Evolutionary conservation across 352 stramenopile species (phyloP).

Genomic region (Phytophthora quininea): DNA sequence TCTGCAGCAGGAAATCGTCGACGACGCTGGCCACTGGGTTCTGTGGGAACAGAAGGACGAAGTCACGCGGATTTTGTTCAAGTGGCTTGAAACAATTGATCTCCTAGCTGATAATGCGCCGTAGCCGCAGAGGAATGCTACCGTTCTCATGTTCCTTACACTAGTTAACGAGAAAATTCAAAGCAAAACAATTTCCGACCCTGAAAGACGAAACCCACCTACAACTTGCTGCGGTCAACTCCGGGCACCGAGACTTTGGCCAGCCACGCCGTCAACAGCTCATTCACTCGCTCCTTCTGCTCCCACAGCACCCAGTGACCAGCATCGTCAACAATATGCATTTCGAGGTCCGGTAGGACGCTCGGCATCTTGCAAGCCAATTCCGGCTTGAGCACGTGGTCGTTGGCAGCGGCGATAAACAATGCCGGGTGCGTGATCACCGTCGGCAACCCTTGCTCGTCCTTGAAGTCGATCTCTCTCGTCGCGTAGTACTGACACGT

Average conservation of each 20-base stretch:
- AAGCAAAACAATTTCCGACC: neutral
- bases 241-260: conserved; percentile 25
- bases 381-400: conserved; percentile 55
- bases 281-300: conserved; percentile 45
- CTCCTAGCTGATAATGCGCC: neutral
- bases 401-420: conserved; percentile 62
- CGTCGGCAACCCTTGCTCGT: conserved; percentile 36
- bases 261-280: conserved; percentile 46
- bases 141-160: neutral
- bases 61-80: conserved; percentile 36
- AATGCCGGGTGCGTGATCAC: conserved; percentile 52
- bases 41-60: conserved; percentile 59
- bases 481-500: conserved; percentile 63
- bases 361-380: conserved; percentile 60
- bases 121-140: neutral
- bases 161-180: neutral
- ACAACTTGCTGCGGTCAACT: conserved; percentile 33
- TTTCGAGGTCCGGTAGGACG: conserved; percentile 50
- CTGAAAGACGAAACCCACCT: neutral
- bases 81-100: conserved; percentile 39
- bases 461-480: conserved; percentile 61
- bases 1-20: conserved; percentile 50
- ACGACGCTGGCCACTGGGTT: conserved; percentile 60
- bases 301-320: conserved; percentile 74
- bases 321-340: conserved; percentile 49